phyloP scores from a whole-genome alignment of 805 yeast genomes.

The Alloascoidea hylecoeti region DNA sequence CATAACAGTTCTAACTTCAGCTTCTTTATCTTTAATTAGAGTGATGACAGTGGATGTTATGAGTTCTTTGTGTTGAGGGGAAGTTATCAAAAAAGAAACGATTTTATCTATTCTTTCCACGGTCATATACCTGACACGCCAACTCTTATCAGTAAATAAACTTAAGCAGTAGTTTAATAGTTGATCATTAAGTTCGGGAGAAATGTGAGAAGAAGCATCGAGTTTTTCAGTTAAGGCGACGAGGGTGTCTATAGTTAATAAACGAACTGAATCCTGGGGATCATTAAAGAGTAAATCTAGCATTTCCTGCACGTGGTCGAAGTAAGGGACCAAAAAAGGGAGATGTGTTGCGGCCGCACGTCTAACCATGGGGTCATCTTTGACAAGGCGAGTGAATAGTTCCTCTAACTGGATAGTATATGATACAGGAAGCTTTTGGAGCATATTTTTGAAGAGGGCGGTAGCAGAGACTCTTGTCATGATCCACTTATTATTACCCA shows the following conservation, averaged over 20 bases:
- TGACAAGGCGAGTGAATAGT: conserved; percentile 47
- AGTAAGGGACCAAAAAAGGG: neutral
- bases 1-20: conserved; percentile 74
- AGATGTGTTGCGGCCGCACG: conserved; percentile 69
- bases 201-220: conserved; percentile 28
- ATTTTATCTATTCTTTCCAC: conserved; percentile 63
- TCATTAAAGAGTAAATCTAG: conserved; percentile 58
- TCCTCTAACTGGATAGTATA: conserved; percentile 35
- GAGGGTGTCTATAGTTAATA: conserved; percentile 61
- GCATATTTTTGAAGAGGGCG: conserved; percentile 54
- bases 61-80: conserved; percentile 29
- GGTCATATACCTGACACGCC: conserved; percentile 84
- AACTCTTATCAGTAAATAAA: conserved; percentile 59
- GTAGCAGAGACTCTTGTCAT: conserved; percentile 67
- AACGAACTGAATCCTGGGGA: conserved; percentile 71
- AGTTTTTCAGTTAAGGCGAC: conserved; percentile 52
- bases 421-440: conserved; percentile 11
- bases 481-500: conserved; percentile 74
- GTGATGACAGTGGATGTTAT: conserved; percentile 41
- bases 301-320: conserved; percentile 55
- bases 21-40: conserved; percentile 69
- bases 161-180: conserved; percentile 48
- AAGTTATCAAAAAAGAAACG: conserved; percentile 40
- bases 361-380: conserved; percentile 81
- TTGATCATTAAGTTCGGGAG: conserved; percentile 44